These are phyloP conservation scores for Aspergillus fumigatiaffinis DNA, from an alignment of 2,329 filamentous ascomycete species.

Conservation along the genomic window DNA sequence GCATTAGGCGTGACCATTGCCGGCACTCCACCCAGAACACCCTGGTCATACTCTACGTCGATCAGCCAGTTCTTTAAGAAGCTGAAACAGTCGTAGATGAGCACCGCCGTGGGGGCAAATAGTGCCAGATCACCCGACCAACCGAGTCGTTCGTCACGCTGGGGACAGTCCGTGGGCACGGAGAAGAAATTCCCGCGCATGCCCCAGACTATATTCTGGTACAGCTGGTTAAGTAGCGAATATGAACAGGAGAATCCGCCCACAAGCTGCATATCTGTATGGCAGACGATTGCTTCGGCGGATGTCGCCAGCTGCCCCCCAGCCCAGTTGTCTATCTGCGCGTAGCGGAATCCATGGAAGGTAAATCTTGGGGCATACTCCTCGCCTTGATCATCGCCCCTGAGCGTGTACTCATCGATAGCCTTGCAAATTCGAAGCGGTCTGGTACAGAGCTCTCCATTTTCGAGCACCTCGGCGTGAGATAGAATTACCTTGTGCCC, in stretches of 20 bases:
- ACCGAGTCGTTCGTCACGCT: slow-evolving; percentile 52
- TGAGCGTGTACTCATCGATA: slow-evolving; percentile 8
- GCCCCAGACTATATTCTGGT: slow-evolving; percentile 54
- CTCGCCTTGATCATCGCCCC: slow-evolving; percentile 30
- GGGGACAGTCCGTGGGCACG: slow-evolving; percentile 56
- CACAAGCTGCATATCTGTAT: slow-evolving; percentile 49
- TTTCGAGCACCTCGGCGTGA: slow-evolving; percentile 51
- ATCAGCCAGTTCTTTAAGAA: slow-evolving; percentile 50
- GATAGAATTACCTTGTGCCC: slow-evolving; percentile 24
- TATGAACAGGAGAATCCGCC: slow-evolving; percentile 53
- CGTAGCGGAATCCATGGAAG: slow-evolving; percentile 51
- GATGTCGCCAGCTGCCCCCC: slow-evolving; percentile 13
- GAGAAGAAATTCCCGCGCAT: slow-evolving; percentile 58
- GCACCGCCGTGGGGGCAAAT: slow-evolving; percentile 51
- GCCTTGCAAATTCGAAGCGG: slow-evolving; percentile 31
- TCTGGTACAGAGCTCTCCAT: slow-evolving; percentile 24
- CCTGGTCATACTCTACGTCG: slow-evolving; percentile 34
- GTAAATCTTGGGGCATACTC: slow-evolving; percentile 44
- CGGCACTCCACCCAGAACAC: slow-evolving; percentile 32
- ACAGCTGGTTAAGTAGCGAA: slow-evolving; percentile 46
- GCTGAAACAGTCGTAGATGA: slow-evolving; percentile 51
- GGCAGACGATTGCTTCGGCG: slow-evolving; percentile 39
- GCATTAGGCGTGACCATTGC: slow-evolving; percentile 24
- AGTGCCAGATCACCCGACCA: slow-evolving; percentile 53
- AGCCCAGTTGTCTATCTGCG: slow-evolving; percentile 46